Evolutionary conservation across 2,329 filamentous ascomycete species (phyloP).

Genomic region (Stachybotrys elegans): DNA sequence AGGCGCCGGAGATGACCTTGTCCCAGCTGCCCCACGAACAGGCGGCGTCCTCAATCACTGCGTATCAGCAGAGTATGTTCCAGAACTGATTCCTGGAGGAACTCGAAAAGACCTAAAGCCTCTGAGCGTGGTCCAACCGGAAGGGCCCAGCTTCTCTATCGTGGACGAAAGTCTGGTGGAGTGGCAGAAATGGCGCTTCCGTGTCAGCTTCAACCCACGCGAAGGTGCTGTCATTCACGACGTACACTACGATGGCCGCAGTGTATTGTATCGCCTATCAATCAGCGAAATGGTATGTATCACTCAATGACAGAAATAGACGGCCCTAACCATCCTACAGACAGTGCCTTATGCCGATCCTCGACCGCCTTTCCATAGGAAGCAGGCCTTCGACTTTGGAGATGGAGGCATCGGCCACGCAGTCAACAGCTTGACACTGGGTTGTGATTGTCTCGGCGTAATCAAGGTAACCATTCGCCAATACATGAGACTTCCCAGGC

Average conservation of each 20-base stretch:
- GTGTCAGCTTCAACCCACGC: conserved; percentile 63
- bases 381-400: conserved; percentile 67
- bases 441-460: conserved; percentile 63
- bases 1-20: conserved; percentile 19
- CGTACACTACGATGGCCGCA: conserved; percentile 59
- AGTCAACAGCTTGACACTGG: conserved; percentile 61
- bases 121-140: conserved; percentile 39
- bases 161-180: conserved; percentile 34
- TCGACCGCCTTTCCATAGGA: conserved; percentile 56
- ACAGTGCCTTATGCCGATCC: conserved; percentile 64
- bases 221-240: conserved; percentile 68
- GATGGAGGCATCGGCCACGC: conserved; percentile 60
- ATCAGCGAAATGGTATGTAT: conserved; percentile 69
- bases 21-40: conserved; percentile 12
- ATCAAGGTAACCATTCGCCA: conserved; percentile 33
- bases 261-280: conserved; percentile 60
- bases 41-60: conserved; percentile 23
- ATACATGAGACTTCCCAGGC: rapidly evolving
- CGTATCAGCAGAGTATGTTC: conserved; percentile 30
- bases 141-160: conserved; percentile 36
- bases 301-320: neutral
- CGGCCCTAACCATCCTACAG: neutral
- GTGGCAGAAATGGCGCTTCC: conserved; percentile 65
- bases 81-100: conserved; percentile 34
- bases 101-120: conserved; percentile 51